Base-by-base conservation (phyloP, 2,329 filamentous ascomycete genomes). In the Polytolypa hystricis region DNA sequence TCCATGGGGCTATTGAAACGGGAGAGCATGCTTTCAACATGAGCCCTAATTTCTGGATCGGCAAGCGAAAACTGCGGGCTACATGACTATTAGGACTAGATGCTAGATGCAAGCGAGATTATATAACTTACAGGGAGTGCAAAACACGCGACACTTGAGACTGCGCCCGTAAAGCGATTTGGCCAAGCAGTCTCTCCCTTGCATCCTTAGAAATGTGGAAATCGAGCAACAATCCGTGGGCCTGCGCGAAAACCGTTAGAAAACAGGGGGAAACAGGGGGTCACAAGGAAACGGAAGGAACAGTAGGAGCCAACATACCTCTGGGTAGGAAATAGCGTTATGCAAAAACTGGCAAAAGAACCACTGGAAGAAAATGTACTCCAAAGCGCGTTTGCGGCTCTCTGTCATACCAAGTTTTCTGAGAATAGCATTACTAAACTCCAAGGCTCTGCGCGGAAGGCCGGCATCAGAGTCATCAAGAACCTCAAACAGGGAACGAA, bases 181-280 rank as follows among this genome's bases (percentile, higher is more conserved):
- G 81, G 43, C 72, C 70, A 40, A 78, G 62, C 33, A 79, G 70
- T 45, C 70, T 87, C 51, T 93, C 83, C 29, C 91, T 77, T 28
- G 85, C 86, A 59, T 89, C 85, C 48, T 93, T 84, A 33, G 83
- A 87, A 50, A 96, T 85, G 62, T 94, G 84, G 57, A 93, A 89
- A 50, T 93, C 84, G 39, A 84, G 74, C 66, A 96, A 79, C 43
- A 77, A 65, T 33, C 70, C 71, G 41, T 73, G 67, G 12, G 66
- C 67, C 73, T 78, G 47, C 32, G 21, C 41, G n/a, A 35, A 30
- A 53, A 65, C 46, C 64, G 63, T 46, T 33, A 28, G 9, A 74
- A 47, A 77, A 7, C 28, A 17, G 30, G 40, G 51, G 21, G n/a
- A 25, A 7, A 25, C 21, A 7, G 21, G n/a, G 7, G 7, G n/a